Base-by-base conservation (phyloP, 2,329 filamentous ascomycete species). In the Pseudocercospora macadamiae region DNA sequence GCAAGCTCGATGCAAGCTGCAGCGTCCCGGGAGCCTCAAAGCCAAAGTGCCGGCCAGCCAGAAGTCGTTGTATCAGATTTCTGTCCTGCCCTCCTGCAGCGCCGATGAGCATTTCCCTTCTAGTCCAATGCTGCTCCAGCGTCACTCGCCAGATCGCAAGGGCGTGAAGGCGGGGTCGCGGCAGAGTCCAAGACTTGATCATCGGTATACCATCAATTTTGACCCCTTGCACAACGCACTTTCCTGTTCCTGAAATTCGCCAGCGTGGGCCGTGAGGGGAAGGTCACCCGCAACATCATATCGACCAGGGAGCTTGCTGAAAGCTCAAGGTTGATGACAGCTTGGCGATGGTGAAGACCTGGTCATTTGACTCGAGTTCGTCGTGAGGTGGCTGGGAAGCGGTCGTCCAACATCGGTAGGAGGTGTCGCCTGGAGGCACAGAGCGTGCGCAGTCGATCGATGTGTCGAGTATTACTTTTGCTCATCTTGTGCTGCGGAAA, bases 1-100 rank as follows among this genome's bases (percentile, higher is more conserved):
- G 21, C 45, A 48, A 30, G 45, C 45, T 48, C 25, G 45, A 48
- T 48, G 45, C 45, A 28, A 48, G 44, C 44, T 48, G 45, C 45
- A 30, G 21, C 23, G 14, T 44, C n/a, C n/a, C n/a, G n/a, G n/a
- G n/a, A n/a, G n/a, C n/a, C n/a, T n/a, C n/a, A n/a, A n/a, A n/a
- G 44, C 44, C 44, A 23, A 12, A 21, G 14, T n/a, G 3, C 39
- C 39, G 39, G 25, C 21, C 18, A 14, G 42, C 42, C 42, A 28
- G 23, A 47, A 47, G 42, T 47, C 42, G 18, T 47, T 14, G 42
- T n/a, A 26, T 47, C 10, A 28, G 26, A 23, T 19, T 10, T 6
- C n/a, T n/a, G 18, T 45, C 42, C 6, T 6, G 21, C 21, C 19
- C 2, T n/a, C 9, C 18, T 14, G 18, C 42, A 14, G 42, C 42